Base-by-base conservation (phyloP, 345 rosid species). In the Eucalyptus polyanthemos region DNA sequence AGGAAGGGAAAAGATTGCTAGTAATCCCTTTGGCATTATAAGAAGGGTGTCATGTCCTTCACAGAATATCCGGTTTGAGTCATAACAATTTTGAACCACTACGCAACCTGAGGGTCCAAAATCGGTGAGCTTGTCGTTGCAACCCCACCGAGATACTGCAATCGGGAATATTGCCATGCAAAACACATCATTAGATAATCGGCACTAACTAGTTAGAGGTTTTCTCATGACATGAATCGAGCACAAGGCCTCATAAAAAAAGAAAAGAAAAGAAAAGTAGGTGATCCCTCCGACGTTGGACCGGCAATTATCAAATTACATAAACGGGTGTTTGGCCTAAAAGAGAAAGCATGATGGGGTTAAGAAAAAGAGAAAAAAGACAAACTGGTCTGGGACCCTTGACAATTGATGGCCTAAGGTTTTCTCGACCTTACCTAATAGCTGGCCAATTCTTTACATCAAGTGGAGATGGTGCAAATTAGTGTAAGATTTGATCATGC, bases 81-180 rank as follows among this genome's bases (percentile, higher is more conserved):
- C 3, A 37, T 21, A 40, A 21, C 27, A 40, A 76, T 11, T 21
- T 40, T 76, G 47, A 76, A 21, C 1, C 47, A 4, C 15, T 14
- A 1, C 0, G 6, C 11, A 0, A n/a, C 2, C 0, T 8, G 19
- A n/a, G 0, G 40, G 6, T 65, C 19, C 5, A 8, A n/a, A 65
- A n/a, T 65, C 1, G 3, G 1, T 17, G 11, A 62, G 34, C 34
- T 0, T 62, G 1, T 62, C 4, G 8, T 34, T 13, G 0, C 69
- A 27, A 14, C 17, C 34, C 69, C 34, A 62, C 2, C 3, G 0
- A 65, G 11, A 65, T 65, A 3, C 11, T n/a, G 40, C 6, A 15
- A 15, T 65, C 1, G 5, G 7, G 3, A 65, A 65, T 65, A 65
- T 65, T 8, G 9, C 37, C 76, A n/a, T 1, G 10, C 11, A 15